phyloP scores from a whole-genome alignment of 1,284 basidiomycete genomes.

The Fomitopsis pinicola region DNA sequence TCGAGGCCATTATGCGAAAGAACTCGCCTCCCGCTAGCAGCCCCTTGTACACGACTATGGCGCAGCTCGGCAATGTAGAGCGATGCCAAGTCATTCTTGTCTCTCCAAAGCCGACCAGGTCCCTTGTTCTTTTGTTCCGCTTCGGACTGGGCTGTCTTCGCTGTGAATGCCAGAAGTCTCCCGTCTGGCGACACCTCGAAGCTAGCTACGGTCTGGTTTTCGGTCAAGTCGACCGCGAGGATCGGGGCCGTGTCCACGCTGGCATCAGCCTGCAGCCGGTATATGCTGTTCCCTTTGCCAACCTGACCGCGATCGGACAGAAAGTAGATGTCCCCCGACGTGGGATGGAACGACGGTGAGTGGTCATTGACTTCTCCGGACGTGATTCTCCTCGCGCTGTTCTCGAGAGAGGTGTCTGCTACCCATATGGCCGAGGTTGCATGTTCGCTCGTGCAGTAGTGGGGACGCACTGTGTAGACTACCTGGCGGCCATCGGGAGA shows the following conservation, averaged over 20 bases:
- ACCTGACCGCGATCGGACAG: conserved; percentile 2
- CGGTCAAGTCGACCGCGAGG: neutral
- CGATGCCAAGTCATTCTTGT: conserved; percentile 1
- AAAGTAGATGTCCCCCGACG: conserved; percentile 6
- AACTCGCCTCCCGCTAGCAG: too few relatives aligned
- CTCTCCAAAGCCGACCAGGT: conserved; percentile 1
- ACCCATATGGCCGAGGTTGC: conserved; percentile 8
- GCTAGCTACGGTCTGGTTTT: neutral
- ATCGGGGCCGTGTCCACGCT: neutral
- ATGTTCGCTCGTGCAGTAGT: conserved; percentile 5
- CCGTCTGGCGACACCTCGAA: conserved; percentile 7
- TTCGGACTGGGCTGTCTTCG: neutral
- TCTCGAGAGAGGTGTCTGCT: conserved; percentile 1
- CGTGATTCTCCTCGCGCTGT: conserved; percentile 2
- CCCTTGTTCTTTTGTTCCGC: neutral
- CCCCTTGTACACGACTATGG: too few relatives aligned
- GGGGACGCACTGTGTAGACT: conserved; percentile 4
- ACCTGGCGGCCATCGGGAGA: conserved; percentile 1
- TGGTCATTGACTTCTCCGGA: neutral
- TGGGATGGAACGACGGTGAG: conserved; percentile 6
- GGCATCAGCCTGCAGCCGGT: neutral
- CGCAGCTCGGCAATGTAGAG: conserved; percentile 1
- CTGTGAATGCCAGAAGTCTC: conserved; percentile 1
- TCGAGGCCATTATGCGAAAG: too few relatives aligned
- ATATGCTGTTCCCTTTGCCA: conserved; percentile 1